A percentile compares a stretch with the other conserved stretches of the same genome.
These are phyloP conservation scores for Rubia balearica DNA, from an alignment of 305 asterid genomes.

Conservation along the genomic window DNA sequence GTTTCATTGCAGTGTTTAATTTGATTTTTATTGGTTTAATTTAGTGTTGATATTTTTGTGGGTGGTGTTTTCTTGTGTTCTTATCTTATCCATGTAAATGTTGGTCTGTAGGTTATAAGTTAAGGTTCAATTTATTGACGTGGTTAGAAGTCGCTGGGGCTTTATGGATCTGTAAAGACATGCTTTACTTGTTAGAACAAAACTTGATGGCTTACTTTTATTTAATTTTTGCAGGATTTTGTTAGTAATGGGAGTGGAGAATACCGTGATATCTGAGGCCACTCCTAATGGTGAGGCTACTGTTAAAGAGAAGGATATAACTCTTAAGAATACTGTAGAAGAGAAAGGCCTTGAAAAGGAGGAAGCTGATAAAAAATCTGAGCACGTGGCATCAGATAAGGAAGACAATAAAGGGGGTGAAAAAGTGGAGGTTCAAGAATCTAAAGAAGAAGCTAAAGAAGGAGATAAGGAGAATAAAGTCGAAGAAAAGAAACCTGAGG, in stretches of 20 bases:
- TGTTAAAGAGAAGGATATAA: conserved; percentile 28
- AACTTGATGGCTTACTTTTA: neutral
- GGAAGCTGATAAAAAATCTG: conserved; percentile 24
- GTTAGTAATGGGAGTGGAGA: conserved; percentile 56
- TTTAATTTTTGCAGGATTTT: conserved; percentile 1
- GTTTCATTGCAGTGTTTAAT: neutral
- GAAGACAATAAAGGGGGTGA: conserved; percentile 15
- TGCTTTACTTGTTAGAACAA: neutral
- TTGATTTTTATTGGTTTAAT: neutral
- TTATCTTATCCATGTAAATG: too few species aligned
- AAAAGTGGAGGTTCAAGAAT: conserved; percentile 1
- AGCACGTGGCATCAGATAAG: conserved; percentile 36
- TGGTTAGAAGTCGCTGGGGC: neutral
- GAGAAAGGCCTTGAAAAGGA: conserved; percentile 28
- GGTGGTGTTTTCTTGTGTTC: neutral
- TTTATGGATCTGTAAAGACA: neutral
- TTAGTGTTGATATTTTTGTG: too few species aligned
- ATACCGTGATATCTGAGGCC: conserved; percentile 33
- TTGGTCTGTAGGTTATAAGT: too few species aligned
- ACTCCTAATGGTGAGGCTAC: conserved; percentile 36
- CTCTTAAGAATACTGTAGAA: conserved; percentile 25
- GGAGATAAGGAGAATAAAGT: neutral
- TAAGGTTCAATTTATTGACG: neutral
- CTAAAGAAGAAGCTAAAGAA: conserved; percentile 12
- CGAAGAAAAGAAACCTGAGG: conserved; percentile 1